phyloP scores from a whole-genome alignment of 305 asterid species.

The Andrographis paniculata region DNA sequence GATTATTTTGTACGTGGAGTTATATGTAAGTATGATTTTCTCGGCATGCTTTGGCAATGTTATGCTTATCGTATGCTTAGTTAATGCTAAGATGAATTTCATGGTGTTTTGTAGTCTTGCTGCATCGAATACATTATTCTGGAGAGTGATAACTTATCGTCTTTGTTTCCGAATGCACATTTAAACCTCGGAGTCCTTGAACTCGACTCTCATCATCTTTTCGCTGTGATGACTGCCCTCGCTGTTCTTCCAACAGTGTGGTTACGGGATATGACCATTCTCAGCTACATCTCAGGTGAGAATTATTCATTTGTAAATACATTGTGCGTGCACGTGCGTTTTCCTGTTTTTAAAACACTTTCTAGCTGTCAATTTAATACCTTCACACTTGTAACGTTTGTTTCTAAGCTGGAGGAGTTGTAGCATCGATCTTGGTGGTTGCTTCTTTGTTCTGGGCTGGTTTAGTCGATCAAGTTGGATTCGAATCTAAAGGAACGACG shows the following conservation, averaged over 20 bases:
- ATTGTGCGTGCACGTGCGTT: not conserved
- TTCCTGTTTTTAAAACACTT: not conserved
- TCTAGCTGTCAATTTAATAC: too few relatives aligned
- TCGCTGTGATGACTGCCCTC: slow-evolving; percentile 56
- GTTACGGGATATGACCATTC: slow-evolving; percentile 62
- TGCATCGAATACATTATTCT: slow-evolving; percentile 83
- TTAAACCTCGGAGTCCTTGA: slow-evolving; percentile 45
- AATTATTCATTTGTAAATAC: not conserved
- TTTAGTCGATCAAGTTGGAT: slow-evolving; percentile 61
- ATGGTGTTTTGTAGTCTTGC: slow-evolving; percentile 55
- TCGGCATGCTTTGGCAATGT: not conserved
- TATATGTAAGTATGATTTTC: slow-evolving; percentile 61
- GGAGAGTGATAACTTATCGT: slow-evolving; percentile 82
- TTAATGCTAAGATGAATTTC: not conserved
- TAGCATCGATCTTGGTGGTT: slow-evolving; percentile 79
- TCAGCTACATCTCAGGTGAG: slow-evolving; percentile 92
- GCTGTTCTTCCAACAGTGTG: slow-evolving; percentile 89
- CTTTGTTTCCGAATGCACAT: slow-evolving; percentile 78
- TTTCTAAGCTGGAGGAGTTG: slow-evolving; percentile 97
- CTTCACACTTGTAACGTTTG: too few relatives aligned
- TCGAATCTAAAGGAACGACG: slow-evolving; percentile 36
- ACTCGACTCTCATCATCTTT: slow-evolving; percentile 52
- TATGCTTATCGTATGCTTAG: not conserved
- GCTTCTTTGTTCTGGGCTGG: slow-evolving; percentile 80
- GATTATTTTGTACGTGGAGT: slow-evolving; percentile 75